Base-by-base conservation (phyloP, 2,329 filamentous ascomycete genomes). In the Boeremia exigua region DNA sequence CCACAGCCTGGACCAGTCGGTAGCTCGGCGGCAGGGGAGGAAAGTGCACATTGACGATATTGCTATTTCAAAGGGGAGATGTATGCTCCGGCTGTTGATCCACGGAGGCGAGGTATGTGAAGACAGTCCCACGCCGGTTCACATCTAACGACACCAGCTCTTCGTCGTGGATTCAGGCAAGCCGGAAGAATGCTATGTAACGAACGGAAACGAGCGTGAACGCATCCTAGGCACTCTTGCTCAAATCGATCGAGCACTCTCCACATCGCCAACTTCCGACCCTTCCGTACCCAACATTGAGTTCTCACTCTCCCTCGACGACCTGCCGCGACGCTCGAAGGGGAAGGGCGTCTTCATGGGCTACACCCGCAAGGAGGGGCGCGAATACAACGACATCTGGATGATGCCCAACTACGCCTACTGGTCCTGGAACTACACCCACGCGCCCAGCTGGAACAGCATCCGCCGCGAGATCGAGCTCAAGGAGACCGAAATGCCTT, bases 331-430 rank as follows among this genome's bases (percentile, higher is more conserved):
- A 38, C 68, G 70, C 19, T 72, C 69, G 4, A 69, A 63, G 36
- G 47, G 42, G 19, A 55, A 68, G 4, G 68, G 67, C 11, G 58
- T 61, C 4, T 70, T 73, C 48, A 70, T 72, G 28, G 70, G 67
- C 11, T 72, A 70, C 50, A 73, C 70, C 7, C 60, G 69, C 27
- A 68, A 72, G 48, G 68, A 72, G 34, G 56, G 43, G 1, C 54
- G 43, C 14, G 63, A 67, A 29, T 73, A 73, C 42, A 56, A 68
- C 36, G 65, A 73, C 43, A 66, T 72, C 36, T 73, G 70, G 70
- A 63, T 73, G 60, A 72, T 73, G 66, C 70, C 70, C 23, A 72
- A 73, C 57, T 73, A 71, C 46, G 70, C 68, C 10, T 73, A 71
- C 56, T 73, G 70, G 70, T 67, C 65, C 27, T 73, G 70, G 70